Percentiles rank a stretch among this genome's conserved stretches.
Conservation (phyloP, 2,329 filamentous ascomycete species). For the Neofusicoccum ribis region DNA sequence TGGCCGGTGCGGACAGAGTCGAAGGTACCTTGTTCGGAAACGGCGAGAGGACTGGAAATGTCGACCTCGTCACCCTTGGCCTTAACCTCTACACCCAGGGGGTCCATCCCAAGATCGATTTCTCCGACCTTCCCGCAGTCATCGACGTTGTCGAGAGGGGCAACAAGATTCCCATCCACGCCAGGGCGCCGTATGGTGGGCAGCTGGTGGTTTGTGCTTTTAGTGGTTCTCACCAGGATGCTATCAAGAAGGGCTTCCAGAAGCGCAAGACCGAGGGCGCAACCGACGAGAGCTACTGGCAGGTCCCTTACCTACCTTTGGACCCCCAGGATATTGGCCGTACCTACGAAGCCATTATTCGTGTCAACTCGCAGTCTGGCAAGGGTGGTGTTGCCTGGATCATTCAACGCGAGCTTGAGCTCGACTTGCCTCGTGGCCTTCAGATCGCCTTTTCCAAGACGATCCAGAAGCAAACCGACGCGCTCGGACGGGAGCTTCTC, state of each 20-base stretch:
- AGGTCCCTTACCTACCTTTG: constrained; percentile 87
- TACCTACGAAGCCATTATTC: constrained; percentile 97
- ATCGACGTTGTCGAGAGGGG: constrained; percentile 88
- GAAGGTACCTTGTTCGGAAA: constrained; percentile 95
- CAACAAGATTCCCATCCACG: constrained; percentile 93
- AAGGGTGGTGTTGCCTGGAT: constrained; percentile 96
- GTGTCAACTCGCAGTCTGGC: constrained; percentile 93
- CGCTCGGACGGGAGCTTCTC: constrained; percentile 78
- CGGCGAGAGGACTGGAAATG: constrained; percentile 92
- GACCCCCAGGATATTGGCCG: constrained; percentile 92
- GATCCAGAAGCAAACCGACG: constrained; percentile 80
- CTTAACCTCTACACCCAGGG: constrained; percentile 96
- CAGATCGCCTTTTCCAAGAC: constrained; percentile 88
- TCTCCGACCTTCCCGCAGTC: constrained; percentile 81
- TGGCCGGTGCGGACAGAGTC: constrained; percentile 93
- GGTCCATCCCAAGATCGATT: constrained; percentile 80
- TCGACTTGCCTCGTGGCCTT: constrained; percentile 88
- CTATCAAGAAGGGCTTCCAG: constrained; percentile 88
- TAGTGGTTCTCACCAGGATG: constrained; percentile 89
- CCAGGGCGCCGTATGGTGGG: constrained; percentile 85
- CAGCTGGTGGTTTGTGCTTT: constrained; percentile 92
- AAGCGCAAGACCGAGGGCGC: constrained; percentile 62
- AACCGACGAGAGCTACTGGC: constrained; percentile 69
- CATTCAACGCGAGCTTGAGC: constrained; percentile 81
- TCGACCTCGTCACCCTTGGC: constrained; percentile 88